Conservation (phyloP, 257 asterid genomes). For the Nicotiana tomentosiformis region DNA sequence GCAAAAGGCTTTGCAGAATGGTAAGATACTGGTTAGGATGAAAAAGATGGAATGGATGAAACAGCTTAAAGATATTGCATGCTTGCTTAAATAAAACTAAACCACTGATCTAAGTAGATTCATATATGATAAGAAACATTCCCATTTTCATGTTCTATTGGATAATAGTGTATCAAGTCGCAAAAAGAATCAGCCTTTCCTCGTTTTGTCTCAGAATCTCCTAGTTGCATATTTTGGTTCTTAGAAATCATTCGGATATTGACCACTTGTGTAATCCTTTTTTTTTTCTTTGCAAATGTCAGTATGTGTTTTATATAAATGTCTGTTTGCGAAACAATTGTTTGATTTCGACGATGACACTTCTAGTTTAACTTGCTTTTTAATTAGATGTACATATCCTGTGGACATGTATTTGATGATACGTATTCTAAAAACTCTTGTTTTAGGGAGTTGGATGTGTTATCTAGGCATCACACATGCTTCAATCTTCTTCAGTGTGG, state of each 20-base stretch:
- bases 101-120: neutral
- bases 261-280: neutral
- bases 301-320: neutral
- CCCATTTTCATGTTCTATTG: neutral
- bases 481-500: conserved; percentile 82
- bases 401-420: neutral
- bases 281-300: neutral
- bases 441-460: conserved; percentile 81
- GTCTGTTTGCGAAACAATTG: neutral
- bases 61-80: neutral
- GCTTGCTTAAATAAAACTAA: neutral
- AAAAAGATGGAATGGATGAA: conserved; percentile 8
- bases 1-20: conserved; percentile 86
- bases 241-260: neutral
- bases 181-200: neutral
- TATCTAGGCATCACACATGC: conserved; percentile 86
- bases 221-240: neutral
- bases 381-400: neutral
- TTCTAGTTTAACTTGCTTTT: neutral
- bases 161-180: neutral
- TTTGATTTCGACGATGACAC: neutral
- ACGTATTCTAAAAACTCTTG: neutral
- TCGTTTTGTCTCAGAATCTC: neutral
- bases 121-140: neutral
- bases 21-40: conserved; percentile 38